These are phyloP conservation scores for Rhododendron mucronatum DNA, from an alignment of 148 eudicot genomes.

Conservation along the genomic window DNA sequence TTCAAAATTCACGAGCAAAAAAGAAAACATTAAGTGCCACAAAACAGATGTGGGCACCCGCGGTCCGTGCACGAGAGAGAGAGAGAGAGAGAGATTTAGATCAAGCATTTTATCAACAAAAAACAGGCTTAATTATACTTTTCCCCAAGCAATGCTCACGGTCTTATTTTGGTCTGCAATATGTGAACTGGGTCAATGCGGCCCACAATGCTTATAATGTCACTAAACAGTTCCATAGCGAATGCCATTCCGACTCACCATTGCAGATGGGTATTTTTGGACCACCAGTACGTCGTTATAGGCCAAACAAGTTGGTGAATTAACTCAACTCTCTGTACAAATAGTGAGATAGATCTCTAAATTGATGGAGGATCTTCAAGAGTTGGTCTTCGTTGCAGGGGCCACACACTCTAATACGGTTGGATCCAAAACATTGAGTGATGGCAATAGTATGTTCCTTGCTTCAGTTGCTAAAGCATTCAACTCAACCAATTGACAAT, in stretches of 20 bases:
- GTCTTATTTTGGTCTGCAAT: neutral
- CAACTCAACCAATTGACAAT: neutral
- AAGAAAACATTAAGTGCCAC: neutral
- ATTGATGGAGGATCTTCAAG: neutral
- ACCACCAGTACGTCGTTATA: neutral
- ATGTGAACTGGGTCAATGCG: neutral
- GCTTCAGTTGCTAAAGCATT: neutral
- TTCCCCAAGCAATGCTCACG: neutral
- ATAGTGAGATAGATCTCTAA: neutral
- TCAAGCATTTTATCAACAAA: neutral
- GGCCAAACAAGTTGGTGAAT: neutral
- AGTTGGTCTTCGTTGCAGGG: neutral
- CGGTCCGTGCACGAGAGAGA: neutral
- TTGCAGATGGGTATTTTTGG: neutral
- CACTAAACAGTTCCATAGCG: neutral
- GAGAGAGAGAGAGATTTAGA: neutral
- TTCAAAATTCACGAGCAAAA: conserved; percentile 14
- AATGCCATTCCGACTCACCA: neutral
- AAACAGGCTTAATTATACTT: neutral
- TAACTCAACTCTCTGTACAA: neutral
- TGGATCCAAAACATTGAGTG: neutral
- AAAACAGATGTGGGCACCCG: neutral
- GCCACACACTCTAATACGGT: neutral
- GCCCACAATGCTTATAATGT: neutral
- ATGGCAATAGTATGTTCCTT: neutral